phyloP scores from a whole-genome alignment of 345 rosid species.

The Populus tremula region DNA sequence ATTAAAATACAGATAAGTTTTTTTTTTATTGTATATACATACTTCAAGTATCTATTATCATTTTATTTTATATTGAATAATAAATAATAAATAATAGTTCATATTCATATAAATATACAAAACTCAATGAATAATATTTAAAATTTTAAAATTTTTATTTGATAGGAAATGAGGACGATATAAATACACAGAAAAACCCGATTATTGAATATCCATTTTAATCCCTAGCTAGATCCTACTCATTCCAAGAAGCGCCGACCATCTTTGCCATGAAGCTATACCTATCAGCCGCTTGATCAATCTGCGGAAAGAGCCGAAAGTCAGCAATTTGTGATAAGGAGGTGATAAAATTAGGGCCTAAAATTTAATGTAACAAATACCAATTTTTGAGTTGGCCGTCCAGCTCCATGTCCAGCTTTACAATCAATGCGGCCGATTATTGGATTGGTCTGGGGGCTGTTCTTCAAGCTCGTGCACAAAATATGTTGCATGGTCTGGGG shows the following conservation, averaged over 20 bases:
- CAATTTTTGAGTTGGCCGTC: conserved; percentile 80
- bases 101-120: too few relatives aligned
- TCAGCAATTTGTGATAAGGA: not conserved
- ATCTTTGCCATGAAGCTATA: conserved; percentile 81
- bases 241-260: conserved; percentile 65
- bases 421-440: conserved; percentile 80
- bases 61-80: too few relatives aligned
- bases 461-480: conserved; percentile 61
- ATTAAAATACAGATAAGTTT: too few relatives aligned
- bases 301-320: conserved; percentile 37
- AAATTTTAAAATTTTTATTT: too few relatives aligned
- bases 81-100: too few relatives aligned
- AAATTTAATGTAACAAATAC: conserved; percentile 25
- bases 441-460: conserved; percentile 83
- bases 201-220: too few relatives aligned
- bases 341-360: not conserved
- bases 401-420: conserved; percentile 92
- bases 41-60: too few relatives aligned
- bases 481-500: conserved; percentile 81
- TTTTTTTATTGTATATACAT: too few relatives aligned
- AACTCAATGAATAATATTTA: too few relatives aligned
- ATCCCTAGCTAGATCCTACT: conserved; percentile 19
- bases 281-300: conserved; percentile 79
- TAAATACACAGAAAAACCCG: too few relatives aligned
- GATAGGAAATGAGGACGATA: too few relatives aligned